Percentiles rank a stretch among this genome's conserved stretches.
Conservation (phyloP, 345 rosid species). For the Boechera divaricarpa region DNA sequence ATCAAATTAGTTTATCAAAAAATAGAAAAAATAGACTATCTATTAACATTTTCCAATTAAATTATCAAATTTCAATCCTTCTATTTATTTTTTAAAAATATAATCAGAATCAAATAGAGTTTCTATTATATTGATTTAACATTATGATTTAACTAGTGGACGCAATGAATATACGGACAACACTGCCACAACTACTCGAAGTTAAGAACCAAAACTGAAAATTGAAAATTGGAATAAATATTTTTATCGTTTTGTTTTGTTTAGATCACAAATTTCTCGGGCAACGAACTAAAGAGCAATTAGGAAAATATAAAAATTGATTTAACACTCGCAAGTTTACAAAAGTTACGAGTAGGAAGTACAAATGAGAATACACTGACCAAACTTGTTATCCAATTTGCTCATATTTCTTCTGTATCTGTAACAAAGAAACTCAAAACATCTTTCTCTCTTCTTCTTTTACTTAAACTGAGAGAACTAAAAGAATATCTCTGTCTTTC, state of each 20-base stretch:
- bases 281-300: background rate
- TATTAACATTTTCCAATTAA: no score
- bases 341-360: constrained; percentile 23
- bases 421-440: constrained; percentile 33
- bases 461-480: constrained; percentile 1
- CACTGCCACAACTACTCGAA: background rate
- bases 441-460: constrained; percentile 24
- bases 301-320: constrained; percentile 32
- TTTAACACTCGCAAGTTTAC: constrained; percentile 30
- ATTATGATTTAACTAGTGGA: constrained; percentile 1
- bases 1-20: background rate
- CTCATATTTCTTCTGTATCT: constrained; percentile 23
- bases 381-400: constrained; percentile 26
- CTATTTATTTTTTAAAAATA: no score
- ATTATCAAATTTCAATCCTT: no score
- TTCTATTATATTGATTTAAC: background rate
- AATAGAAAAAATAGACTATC: no score
- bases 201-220: background rate
- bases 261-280: background rate
- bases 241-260: constrained; percentile 12
- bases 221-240: background rate
- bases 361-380: background rate
- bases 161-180: background rate
- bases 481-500: constrained; percentile 30
- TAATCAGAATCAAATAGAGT: background rate